Conservation (phyloP, 495 filamentous ascomycete species). For the Sphaerosporella brunnea region DNA sequence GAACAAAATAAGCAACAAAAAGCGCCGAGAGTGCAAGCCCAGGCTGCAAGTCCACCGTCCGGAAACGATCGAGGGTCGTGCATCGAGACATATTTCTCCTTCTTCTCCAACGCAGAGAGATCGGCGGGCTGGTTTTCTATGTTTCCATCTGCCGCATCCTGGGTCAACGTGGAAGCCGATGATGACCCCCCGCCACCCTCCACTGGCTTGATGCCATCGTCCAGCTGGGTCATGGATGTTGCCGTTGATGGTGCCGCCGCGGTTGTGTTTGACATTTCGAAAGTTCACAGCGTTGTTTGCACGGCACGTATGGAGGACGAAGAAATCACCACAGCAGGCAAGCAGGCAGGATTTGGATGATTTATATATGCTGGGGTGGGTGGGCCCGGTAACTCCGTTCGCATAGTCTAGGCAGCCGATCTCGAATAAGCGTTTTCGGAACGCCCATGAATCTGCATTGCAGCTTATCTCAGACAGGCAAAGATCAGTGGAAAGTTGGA, state of each 20-base stretch:
- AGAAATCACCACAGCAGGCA: no score
- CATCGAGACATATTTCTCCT: constrained; percentile 1
- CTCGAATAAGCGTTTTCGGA: no score
- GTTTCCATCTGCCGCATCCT: neutral
- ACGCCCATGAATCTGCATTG: no score
- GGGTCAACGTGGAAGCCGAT: neutral
- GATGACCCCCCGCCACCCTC: neutral
- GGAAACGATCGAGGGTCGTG: constrained; percentile 26
- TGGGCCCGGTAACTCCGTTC: no score
- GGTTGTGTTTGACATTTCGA: no score
- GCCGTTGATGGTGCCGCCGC: neutral
- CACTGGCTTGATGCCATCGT: neutral
- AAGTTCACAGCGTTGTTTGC: no score
- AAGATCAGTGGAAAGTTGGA: no score
- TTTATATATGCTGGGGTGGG: no score
- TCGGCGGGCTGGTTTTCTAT: neutral
- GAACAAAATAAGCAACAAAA: constrained; percentile 47
- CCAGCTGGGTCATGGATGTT: neutral
- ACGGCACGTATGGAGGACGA: no score
- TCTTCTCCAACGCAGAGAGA: neutral
- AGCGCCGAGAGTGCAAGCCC: constrained; percentile 45
- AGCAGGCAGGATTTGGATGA: no score
- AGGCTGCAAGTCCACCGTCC: constrained; percentile 50
- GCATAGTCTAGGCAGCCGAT: no score
- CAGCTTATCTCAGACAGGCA: no score